Evolutionary conservation across 2,329 filamentous ascomycete genomes (phyloP), one percentile per base, ranked within the genome.

Genomic region (Fusarium temperatum): DNA sequence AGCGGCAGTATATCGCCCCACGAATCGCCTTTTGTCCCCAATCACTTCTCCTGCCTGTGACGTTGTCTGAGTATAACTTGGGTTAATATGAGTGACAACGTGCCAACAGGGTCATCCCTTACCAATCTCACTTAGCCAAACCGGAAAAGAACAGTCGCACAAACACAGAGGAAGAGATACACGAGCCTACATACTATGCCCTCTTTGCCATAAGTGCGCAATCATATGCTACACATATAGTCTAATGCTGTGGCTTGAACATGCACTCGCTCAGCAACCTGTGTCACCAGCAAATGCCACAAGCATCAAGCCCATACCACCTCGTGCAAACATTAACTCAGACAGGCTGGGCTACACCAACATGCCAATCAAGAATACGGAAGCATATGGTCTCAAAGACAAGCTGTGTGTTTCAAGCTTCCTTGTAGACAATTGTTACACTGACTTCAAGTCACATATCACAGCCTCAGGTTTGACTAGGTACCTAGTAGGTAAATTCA

Each of bases 401-500:
- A 57, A 26, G n/a, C 13, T 11, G 0, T 18, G 12, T n/a, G 8
- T 18, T 8, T 7, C n/a, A 17, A 17, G 10, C 41, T 22, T 50
- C 12, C 22, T 17, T n/a, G 11, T 24, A 18, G 9, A 8, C 14
- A 57, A 26, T 38, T 28, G 24, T 35, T 10, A 17, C 38, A 57
- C 8, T 56, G 22, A 57, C 18, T 14, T 36, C 39, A 18, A 13
- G 28, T 30, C 20, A 57, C 28, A 35, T 41, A 10, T 24, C n/a
- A 66, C 14, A 39, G n/a, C 9, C 17, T 68, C 32, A 13, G 11
- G 17, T 22, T 45, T 60, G 36, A 24, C 30, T 64, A 62, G 47
- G 30, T n/a, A n/a, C n/a, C n/a, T n/a, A n/a, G n/a, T 58, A 38
- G 14, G 32, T 35, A 57, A 71, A 72, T 65, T 63, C 63, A 44